Base-by-base conservation (phyloP, 495 filamentous ascomycete species). In the Oleoguttula mirabilis region DNA sequence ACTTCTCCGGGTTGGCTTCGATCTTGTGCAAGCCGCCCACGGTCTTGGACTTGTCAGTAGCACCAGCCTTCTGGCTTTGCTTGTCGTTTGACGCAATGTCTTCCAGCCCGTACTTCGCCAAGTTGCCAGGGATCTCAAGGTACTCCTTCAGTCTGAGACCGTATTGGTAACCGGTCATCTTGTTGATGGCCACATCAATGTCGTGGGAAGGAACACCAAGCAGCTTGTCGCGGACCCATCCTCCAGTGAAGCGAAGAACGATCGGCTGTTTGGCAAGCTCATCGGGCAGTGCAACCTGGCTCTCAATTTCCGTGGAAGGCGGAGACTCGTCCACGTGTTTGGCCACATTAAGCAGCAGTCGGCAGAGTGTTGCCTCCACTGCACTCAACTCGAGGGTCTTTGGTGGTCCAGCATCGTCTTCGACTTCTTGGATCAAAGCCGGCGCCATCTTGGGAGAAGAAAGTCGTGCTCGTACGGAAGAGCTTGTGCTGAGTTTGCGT, bases 151-250 rank as follows among this genome's bases (percentile, higher is more conserved):
- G 60, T n/a, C 73, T 69, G 24, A 67, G 61, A 3, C 74, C 77
- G 57, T 95, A 96, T 20, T 80, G 69, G 52, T 79, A 80, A 32
- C 90, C 90, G 0, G 88, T 96, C 86, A 95, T 90, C 38, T 71
- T 79, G 66, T 88, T 90, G 65, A 99, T 93, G 21, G 82, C 85
- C 27, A 88, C 82, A 56, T 99, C 90, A 48, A 99, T 94, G 52
- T 99, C 90, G 57, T 92, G 73, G 57, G 84, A 90, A 22, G 63
- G 66, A 20, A 79, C 64, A 7, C 80, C 82, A 1, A 99, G 70
- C 7, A 99, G 71, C 68, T 94, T 96, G 68, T 99, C 90, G 28
- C 90, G 78, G 21, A 99, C 92, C 90, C 90, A 99, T n/a, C 90
- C 90, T 30, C 90, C 90, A 10, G 92, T 88, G 63, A 88, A 95